Evolutionary conservation across 495 filamentous ascomycete species (phyloP).

Genomic region (Podospora anserina): DNA sequence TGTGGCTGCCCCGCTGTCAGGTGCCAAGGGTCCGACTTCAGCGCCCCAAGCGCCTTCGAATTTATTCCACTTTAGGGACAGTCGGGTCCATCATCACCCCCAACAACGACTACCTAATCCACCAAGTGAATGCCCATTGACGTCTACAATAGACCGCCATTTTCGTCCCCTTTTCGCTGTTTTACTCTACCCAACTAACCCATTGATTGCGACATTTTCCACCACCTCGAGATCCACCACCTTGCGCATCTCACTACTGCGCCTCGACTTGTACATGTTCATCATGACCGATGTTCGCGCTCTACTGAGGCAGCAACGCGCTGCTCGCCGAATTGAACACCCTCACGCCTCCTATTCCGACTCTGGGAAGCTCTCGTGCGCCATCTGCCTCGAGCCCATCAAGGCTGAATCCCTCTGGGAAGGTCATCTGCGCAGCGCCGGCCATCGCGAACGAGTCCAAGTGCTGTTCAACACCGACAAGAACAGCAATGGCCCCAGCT

Average conservation of each 20-base stretch:
- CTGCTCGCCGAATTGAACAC: constrained; percentile 67
- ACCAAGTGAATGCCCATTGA: not conserved
- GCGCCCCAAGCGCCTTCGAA: constrained; percentile 1
- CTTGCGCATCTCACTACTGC: not conserved
- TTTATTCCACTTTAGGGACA: not conserved
- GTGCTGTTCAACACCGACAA: constrained; percentile 18
- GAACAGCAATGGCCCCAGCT: constrained; percentile 16
- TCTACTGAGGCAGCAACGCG: constrained; percentile 77
- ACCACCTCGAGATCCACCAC: not conserved
- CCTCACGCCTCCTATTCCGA: constrained; percentile 60
- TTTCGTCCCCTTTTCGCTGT: not conserved
- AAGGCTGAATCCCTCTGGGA: constrained; percentile 63
- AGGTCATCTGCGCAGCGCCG: constrained; percentile 48
- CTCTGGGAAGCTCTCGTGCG: constrained; percentile 58
- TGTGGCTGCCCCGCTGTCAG: constrained; percentile 8
- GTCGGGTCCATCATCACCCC: not conserved
- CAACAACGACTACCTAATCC: not conserved
- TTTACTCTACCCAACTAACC: not conserved
- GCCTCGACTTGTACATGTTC: not conserved
- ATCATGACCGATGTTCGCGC: constrained; percentile 81
- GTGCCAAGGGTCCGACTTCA: not conserved
- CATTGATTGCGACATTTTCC: not conserved
- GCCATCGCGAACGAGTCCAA: constrained; percentile 45
- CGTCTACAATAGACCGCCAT: not conserved
- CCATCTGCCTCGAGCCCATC: constrained; percentile 55